A percentile compares a stretch with the other conserved stretches of the same genome.
Conservation (phyloP, 805 yeast genomes). For the Kluyveromyces starmeri region DNA sequence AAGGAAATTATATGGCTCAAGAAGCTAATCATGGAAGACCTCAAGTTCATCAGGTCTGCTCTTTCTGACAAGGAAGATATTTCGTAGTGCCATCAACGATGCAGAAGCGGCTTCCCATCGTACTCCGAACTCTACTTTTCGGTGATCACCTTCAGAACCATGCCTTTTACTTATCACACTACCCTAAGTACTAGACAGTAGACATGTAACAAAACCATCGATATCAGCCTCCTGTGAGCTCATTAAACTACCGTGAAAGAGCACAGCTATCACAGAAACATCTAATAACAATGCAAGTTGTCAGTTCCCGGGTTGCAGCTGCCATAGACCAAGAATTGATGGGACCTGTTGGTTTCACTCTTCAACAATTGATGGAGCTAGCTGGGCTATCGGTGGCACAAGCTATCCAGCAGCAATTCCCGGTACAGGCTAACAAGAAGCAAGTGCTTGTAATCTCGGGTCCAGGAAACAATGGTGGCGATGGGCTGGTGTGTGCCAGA, state of each 20-base stretch:
- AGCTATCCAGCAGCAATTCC: constrained; percentile 61
- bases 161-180: no score
- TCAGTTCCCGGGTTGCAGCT: constrained; percentile 53
- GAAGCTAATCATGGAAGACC: constrained; percentile 29
- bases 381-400: constrained; percentile 95
- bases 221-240: no score
- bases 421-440: constrained; percentile 34
- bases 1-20: constrained; percentile 30
- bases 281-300: constrained; percentile 28
- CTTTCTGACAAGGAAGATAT: no score
- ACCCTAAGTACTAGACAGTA: no score
- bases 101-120: no score
- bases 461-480: constrained; percentile 96
- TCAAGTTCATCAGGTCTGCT: constrained; percentile 24
- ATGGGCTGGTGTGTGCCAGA: constrained; percentile 91
- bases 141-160: no score
- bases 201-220: no score
- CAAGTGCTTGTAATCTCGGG: constrained; percentile 71
- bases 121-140: no score
- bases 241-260: no score
- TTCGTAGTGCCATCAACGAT: no score
- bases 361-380: constrained; percentile 64
- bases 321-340: constrained; percentile 77
- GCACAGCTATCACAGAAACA: no score
- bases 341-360: constrained; percentile 48